Conservation (phyloP, 352 stramenopile species). For the Globisporangium emineosum region DNA sequence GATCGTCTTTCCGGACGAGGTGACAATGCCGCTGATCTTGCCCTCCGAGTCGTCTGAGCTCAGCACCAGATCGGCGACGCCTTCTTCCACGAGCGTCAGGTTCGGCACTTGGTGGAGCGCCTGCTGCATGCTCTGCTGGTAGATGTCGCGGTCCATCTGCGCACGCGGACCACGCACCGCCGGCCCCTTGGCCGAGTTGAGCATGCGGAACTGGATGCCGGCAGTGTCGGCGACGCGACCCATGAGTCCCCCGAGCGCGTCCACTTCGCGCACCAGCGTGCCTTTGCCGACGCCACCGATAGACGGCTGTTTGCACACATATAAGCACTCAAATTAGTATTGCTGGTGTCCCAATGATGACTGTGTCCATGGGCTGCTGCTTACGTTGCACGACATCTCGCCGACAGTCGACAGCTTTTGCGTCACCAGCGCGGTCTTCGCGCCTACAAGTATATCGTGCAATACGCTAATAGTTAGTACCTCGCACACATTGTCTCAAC, state of each 20-base stretch:
- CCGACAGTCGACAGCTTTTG: slow-evolving; percentile 94
- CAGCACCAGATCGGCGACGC: slow-evolving; percentile 95
- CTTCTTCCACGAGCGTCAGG: slow-evolving; percentile 92
- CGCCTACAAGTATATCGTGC: slow-evolving; percentile 43
- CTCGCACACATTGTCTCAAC: neutral
- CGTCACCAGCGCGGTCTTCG: slow-evolving; percentile 94
- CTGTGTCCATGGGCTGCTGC: neutral
- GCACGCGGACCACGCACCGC: slow-evolving; percentile 88
- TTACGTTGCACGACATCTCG: slow-evolving; percentile 98
- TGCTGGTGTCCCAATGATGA: neutral
- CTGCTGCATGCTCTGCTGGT: slow-evolving; percentile 94
- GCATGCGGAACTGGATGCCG: slow-evolving; percentile 97
- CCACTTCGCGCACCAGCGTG: slow-evolving; percentile 97
- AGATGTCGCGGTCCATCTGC: slow-evolving; percentile 97
- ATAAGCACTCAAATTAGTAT: neutral
- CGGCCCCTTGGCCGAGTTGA: slow-evolving; percentile 94
- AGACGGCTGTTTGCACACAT: slow-evolving; percentile 66
- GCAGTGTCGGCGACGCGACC: slow-evolving; percentile 92
- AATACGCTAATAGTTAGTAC: neutral
- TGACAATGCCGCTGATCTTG: slow-evolving; percentile 62
- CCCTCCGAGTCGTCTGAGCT: slow-evolving; percentile 42
- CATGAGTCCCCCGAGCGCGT: slow-evolving; percentile 98
- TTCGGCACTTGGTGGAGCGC: slow-evolving; percentile 75
- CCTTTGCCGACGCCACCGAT: slow-evolving; percentile 99
- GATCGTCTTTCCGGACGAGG: slow-evolving; percentile 51